Evolutionary conservation across 495 filamentous ascomycete species (phyloP).

Genomic region (Neurospora intermedia): DNA sequence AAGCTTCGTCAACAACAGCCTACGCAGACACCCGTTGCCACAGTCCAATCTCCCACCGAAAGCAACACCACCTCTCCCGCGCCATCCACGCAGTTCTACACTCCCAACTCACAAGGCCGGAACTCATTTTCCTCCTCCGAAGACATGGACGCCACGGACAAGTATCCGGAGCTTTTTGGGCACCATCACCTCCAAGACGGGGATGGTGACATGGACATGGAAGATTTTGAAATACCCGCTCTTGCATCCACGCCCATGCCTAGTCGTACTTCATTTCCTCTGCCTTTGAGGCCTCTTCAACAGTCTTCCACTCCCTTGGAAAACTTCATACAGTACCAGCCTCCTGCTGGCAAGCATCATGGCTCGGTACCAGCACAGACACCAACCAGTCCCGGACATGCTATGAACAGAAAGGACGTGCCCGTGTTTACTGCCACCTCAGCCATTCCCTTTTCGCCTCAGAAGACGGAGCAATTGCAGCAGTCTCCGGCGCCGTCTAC

Average conservation of each 20-base stretch:
- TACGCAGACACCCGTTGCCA: conserved; percentile 4
- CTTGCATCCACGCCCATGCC: background rate
- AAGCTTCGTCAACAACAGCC: background rate
- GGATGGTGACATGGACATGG: background rate
- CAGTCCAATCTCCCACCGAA: background rate
- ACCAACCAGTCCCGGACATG: conserved; percentile 3
- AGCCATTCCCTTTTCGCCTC: conserved; percentile 21
- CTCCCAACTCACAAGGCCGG: background rate
- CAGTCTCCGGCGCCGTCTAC: background rate
- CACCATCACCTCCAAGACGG: background rate
- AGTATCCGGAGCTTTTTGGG: background rate
- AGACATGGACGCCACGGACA: background rate
- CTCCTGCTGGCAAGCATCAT: background rate
- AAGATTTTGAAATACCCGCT: background rate
- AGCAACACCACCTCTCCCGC: background rate
- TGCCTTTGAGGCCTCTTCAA: background rate
- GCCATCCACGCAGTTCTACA: background rate
- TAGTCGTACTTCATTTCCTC: background rate
- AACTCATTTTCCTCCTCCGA: conserved; percentile 1
- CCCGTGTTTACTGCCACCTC: conserved; percentile 18
- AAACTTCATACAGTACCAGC: conserved; percentile 29
- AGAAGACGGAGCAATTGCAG: background rate
- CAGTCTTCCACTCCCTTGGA: background rate
- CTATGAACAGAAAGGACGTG: conserved; percentile 13
- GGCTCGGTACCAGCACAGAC: background rate